Percentiles rank a stretch among this genome's conserved stretches.
Evolutionary conservation across 352 stramenopile genomes (phyloP).

Genomic region (Phytophthora rubi): DNA sequence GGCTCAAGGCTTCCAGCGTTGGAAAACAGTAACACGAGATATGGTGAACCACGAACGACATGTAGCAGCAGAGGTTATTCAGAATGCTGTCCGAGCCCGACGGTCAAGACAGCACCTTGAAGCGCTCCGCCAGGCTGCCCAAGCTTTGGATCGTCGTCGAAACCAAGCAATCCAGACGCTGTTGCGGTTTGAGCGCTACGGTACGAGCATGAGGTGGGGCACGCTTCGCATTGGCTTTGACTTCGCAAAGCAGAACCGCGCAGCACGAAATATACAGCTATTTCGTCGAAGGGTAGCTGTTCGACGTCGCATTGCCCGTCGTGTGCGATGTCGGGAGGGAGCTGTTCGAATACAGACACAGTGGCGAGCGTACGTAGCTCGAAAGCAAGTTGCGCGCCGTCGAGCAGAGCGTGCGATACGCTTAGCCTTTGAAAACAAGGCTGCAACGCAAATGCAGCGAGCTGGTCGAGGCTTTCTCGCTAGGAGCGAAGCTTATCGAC

Average conservation of each 20-base stretch:
- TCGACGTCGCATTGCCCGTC: conserved; percentile 32
- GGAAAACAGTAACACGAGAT: conserved; percentile 24
- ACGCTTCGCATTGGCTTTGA: conserved; percentile 66
- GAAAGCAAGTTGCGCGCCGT: conserved; percentile 24
- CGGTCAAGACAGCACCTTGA: conserved; percentile 41
- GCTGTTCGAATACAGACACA: conserved; percentile 44
- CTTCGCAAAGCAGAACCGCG: conserved; percentile 53
- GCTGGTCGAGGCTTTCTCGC: conserved; percentile 35
- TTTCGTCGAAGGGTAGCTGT: conserved; percentile 53
- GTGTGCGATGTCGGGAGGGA: conserved; percentile 27
- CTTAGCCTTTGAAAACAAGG: conserved; percentile 21
- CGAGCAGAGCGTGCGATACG: conserved; percentile 8
- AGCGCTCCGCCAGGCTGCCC: conserved; percentile 45
- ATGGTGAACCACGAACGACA: conserved; percentile 34
- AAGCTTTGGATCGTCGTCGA: conserved; percentile 50
- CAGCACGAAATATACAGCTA: conserved; percentile 54
- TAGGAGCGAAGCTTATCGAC: conserved; percentile 17
- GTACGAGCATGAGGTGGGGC: conserved; percentile 59
- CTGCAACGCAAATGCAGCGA: conserved; percentile 41
- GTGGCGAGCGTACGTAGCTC: conserved; percentile 40
- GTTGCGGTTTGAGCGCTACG: conserved; percentile 62
- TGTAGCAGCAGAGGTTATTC: conserved; percentile 50
- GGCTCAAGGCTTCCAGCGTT: conserved; percentile 41
- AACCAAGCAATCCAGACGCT: conserved; percentile 54
- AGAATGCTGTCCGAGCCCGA: conserved; percentile 46